Conservation (phyloP, 2,329 filamentous ascomycete species). For the Scolecobasidium constrictum region DNA sequence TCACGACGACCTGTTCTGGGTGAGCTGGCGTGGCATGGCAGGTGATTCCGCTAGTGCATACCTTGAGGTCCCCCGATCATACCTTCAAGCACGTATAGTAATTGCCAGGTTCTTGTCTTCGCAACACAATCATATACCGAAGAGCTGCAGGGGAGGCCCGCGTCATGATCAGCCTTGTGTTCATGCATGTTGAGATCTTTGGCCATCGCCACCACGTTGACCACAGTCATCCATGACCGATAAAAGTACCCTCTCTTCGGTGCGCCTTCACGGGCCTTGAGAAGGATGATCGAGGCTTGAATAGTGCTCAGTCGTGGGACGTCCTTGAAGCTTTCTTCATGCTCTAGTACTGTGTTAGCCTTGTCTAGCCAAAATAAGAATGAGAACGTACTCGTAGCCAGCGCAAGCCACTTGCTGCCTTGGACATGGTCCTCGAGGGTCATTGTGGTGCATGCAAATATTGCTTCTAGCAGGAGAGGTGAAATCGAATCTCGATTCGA, state of each 20-base stretch:
- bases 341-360: constrained; percentile 43
- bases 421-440: constrained; percentile 74
- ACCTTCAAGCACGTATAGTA: constrained; percentile 71
- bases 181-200: constrained; percentile 86
- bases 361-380: not conserved
- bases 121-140: constrained; percentile 65
- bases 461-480: constrained; percentile 75
- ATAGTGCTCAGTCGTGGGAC: constrained; percentile 82
- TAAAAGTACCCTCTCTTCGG: constrained; percentile 94
- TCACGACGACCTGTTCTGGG: constrained; percentile 58
- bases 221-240: constrained; percentile 92
- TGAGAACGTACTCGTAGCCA: constrained; percentile 62
- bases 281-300: constrained; percentile 73
- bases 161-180: constrained; percentile 68
- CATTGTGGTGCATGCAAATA: constrained; percentile 81
- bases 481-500: constrained; percentile 75
- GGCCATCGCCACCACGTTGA: constrained; percentile 84
- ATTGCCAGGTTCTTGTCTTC: constrained; percentile 84
- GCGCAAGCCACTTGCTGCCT: constrained; percentile 84
- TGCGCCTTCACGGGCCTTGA: constrained; percentile 86
- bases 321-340: constrained; percentile 90
- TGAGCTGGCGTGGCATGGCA: constrained; percentile 8
- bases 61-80: constrained; percentile 94
- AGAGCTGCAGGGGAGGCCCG: constrained; percentile 59
- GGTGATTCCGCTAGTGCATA: constrained; percentile 29